Evolutionary conservation across 2,329 filamentous ascomycete species (phyloP).

Genomic region (Whalleya microplaca): DNA sequence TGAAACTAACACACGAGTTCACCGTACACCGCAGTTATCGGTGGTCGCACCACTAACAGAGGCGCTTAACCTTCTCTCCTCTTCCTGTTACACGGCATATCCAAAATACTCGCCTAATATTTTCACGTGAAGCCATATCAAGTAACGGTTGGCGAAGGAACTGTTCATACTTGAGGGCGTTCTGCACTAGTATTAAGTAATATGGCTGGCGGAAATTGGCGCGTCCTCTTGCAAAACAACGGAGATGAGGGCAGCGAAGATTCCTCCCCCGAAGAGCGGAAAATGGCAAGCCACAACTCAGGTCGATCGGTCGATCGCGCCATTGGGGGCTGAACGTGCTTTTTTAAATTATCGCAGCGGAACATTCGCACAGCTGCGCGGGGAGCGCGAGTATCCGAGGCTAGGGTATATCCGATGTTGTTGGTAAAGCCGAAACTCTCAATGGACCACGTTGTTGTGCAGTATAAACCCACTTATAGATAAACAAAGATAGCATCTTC

Average conservation of each 20-base stretch:
- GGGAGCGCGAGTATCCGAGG: neutral
- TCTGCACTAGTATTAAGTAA: conserved; percentile 9
- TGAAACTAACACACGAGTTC: neutral
- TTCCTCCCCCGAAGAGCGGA: conserved; percentile 6
- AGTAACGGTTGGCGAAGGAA: neutral
- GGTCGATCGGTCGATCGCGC: neutral
- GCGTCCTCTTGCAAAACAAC: conserved; percentile 22
- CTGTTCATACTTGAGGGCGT: neutral
- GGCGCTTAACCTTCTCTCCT: neutral
- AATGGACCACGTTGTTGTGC: conserved; percentile 17
- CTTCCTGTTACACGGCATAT: neutral
- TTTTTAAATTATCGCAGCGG: neutral
- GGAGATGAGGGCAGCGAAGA: conserved; percentile 17
- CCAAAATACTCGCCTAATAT: neutral
- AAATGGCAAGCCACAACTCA: conserved; percentile 1
- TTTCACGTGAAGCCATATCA: neutral
- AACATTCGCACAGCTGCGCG: neutral
- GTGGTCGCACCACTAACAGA: neutral
- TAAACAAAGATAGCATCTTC: conserved; percentile 10
- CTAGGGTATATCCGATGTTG: conserved; percentile 8
- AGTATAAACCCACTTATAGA: conserved; percentile 6
- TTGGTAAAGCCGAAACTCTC: neutral
- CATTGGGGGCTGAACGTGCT: neutral
- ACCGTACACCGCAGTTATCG: neutral
- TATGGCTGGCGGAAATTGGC: conserved; percentile 13